Evolutionary conservation across 768 basidiomycete genomes (phyloP).

Genomic region (Sarcomyxa edulis): DNA sequence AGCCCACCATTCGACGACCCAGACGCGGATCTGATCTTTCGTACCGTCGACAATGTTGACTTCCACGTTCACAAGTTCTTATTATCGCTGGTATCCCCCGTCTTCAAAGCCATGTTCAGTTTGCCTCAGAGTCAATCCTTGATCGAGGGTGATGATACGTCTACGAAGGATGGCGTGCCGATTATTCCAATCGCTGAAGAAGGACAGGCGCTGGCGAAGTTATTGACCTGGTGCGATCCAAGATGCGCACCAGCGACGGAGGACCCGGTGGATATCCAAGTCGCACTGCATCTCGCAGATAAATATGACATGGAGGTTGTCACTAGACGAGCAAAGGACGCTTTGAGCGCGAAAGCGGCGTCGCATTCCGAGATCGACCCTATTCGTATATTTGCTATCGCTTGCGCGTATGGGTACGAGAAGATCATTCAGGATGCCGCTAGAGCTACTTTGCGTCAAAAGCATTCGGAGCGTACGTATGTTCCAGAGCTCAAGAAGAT

Average conservation of each 20-base stretch:
- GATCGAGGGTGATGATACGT: no score
- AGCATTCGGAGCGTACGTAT: conserved; percentile 14
- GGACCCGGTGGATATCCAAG: conserved; percentile 10
- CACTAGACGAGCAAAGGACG: conserved; percentile 9
- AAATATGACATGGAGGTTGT: conserved; percentile 22
- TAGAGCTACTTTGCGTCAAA: conserved; percentile 11
- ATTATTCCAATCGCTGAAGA: no score
- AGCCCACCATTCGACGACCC: neutral
- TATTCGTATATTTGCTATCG: conserved; percentile 16
- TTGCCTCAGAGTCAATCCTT: no score
- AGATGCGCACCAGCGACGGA: no score
- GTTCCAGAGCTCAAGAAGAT: conserved; percentile 25
- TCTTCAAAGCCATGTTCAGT: conserved; percentile 8
- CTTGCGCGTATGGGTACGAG: conserved; percentile 8
- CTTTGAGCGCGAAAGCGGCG: conserved; percentile 10
- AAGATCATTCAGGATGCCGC: conserved; percentile 14
- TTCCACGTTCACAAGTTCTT: conserved; percentile 2
- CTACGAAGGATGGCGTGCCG: no score
- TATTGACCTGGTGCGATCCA: no score
- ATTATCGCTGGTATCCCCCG: conserved; percentile 4
- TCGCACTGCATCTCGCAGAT: conserved; percentile 10
- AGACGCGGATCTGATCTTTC: conserved; percentile 5
- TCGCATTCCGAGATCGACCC: conserved; percentile 14
- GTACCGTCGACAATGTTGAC: conserved; percentile 3
- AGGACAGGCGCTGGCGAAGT: no score